Evolutionary conservation across 106 monocot genomes (phyloP), one percentile per base, ranked within the genome.

Genomic region (Dendrobium officinale): DNA sequence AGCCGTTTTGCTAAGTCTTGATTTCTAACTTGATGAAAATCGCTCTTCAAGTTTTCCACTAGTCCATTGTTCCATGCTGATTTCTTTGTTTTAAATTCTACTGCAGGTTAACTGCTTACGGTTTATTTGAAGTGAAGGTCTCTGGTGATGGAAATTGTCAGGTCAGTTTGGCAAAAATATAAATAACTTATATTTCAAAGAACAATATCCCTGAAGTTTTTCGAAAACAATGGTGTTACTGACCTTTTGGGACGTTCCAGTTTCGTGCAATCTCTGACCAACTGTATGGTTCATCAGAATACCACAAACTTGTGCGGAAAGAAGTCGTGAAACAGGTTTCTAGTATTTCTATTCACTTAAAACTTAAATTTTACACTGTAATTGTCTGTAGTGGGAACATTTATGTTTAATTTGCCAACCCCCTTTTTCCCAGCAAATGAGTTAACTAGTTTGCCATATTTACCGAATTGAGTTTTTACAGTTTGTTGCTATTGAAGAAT

Each of bases 121-220:
- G 94, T 49, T 81, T 98, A 72, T 86, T 81, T 82, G 98, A 98
- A 91, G 88, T 93, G 48, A 91, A 88, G 54, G 91, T 98, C 44
- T 92, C 98, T 88, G 95, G 95, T 26, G 95, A 98, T 84, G 98
- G 98, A 10, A 95, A 98, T 86, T 98, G 98, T 80, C 98, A 98
- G 98, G 98, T 98, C 16, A 54, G 70, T 74, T 31, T 49, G 41
- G 15, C 59, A 33, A 20, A 15, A 70, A 70, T 29, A 70, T 37
- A 26, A 51, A 66, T 66, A 24, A 24, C 80, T 80, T 75, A 15
- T 68, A 70, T 27, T 55, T 49, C 42, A 59, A 16, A 40, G 22
- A 67, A 26, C 15, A 31, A 44, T 37, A 44, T 15, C 26, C 75
- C 42, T 55, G 42, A 85, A 81, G 17, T 40, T 44, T 45, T 81